These are phyloP conservation scores for Ceratonia siliqua DNA, from an alignment of 306 rosid genomes.

Conservation along the genomic window DNA sequence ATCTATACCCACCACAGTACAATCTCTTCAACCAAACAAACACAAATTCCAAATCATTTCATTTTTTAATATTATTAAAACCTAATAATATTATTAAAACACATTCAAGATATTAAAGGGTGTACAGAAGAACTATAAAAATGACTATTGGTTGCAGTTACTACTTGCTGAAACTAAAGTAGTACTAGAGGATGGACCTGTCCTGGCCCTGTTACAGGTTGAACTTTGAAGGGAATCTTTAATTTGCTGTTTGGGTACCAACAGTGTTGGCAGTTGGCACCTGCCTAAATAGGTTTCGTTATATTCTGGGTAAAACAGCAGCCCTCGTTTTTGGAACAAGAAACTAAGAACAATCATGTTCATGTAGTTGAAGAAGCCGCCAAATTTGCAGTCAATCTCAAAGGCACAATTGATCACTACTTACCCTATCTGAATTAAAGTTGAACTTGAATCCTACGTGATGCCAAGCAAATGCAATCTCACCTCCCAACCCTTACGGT, in stretches of 20 bases:
- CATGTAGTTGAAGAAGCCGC: background rate
- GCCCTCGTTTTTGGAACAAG: background rate
- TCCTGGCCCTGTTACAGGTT: background rate
- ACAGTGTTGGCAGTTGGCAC: background rate
- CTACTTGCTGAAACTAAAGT: too few species aligned
- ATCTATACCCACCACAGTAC: slow-evolving; percentile 3
- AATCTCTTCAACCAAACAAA: background rate
- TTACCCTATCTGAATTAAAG: background rate
- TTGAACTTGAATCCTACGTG: background rate
- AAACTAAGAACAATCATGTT: background rate
- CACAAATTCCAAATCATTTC: too few species aligned
- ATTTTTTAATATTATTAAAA: too few species aligned
- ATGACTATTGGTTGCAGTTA: too few species aligned
- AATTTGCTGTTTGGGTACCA: background rate
- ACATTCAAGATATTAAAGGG: too few species aligned
- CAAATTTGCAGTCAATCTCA: background rate
- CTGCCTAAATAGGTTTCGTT: background rate
- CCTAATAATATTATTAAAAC: too few species aligned
- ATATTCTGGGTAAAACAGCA: background rate
- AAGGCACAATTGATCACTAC: background rate
- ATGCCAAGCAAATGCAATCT: background rate
- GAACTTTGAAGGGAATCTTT: background rate
- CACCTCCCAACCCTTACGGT: background rate
- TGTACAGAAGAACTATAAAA: too few species aligned
- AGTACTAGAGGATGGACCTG: too few species aligned